Evolutionary conservation across 352 stramenopile species (phyloP), one percentile per base, ranked within the genome.

Genomic region (Globisporangium nunn): DNA sequence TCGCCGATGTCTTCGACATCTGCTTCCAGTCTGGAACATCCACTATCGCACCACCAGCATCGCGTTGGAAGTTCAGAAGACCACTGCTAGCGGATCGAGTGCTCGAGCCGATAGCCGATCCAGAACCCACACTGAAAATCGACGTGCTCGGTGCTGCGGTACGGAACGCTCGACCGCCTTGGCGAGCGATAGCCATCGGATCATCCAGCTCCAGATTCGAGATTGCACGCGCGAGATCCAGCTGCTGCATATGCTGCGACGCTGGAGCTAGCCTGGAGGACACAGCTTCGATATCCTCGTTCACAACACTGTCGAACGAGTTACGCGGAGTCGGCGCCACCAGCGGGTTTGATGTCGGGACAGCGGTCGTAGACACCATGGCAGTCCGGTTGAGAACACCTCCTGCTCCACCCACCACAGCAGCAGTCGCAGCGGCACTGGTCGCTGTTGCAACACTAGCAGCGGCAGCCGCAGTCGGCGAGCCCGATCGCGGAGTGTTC

Each of bases 161-260:
- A 39, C 68, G 57, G 52, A 72, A 70, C 11, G 75, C 75, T 37
- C 56, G 77, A 12, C 75, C 76, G 48, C 78, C 58, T 49, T 87
- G 69, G 5, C 72, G 80, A 48, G 74, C 66, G 14, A 88, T 86
- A 14, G 80, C 78, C 63, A 88, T 84, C 3, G 81, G 81, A 30
- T 91, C 78, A 56, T 91, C 81, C 12, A 91, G 50, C 58, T 91
- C 81, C 58, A 91, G 58, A 59, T 89, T 88, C 0, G 81, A 88
- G 35, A 91, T 89, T 1, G 81, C 81, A 18, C 75, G 75, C 14
- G 79, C 76, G 17, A 91, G 70, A 68, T 91, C 78, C 28, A 91
- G 64, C 23, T 89, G 75, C 54, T 91, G 81, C 71, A 87, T 91
- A 50, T 91, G 81, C 31, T 74, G 68, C 11, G 81, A 89, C 2